Evolutionary conservation across 495 filamentous ascomycete species (phyloP), one percentile per base, ranked within the genome.

Genomic region (Parathielavia appendiculata): DNA sequence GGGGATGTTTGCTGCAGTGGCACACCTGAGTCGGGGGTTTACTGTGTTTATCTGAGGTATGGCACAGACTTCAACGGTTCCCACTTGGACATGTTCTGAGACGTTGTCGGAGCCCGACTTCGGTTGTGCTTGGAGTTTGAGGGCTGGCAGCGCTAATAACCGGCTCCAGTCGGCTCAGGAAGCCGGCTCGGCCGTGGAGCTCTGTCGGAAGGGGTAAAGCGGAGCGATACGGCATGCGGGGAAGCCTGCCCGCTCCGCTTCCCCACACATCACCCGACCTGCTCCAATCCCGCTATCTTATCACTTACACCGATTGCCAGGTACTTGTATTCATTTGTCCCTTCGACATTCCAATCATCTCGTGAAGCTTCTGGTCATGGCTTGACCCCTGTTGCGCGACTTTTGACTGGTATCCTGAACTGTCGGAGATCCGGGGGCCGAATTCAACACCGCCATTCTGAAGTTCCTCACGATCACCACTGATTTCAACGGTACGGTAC

Each of bases 221-320:
- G 51, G 45, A 30, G 43, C 51, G 32, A 35, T n/a, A 5, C 43
- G n/a, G 35, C 30, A 56, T 61, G 59, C 54, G 59, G 59, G 59
- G 59, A 61, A 57, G 32, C 41, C 26, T 13, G 45, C 16, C 17
- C 16, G n/a, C 50, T 43, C 48, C 50, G 17, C 38, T 49, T 58
- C 50, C 60, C 51, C 60, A 57, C 45, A 41, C 39, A 48, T 45
- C 26, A 51, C 44, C 44, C 43, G 55, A 38, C 48, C 14, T 12
- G 43, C 11, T 14, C 48, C 41, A 23, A 16, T n/a, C 17, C 36
- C 38, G 51, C 43, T 59, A 63, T 63, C 61, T 63, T 63, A 63
- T 63, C 61, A 63, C 61, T 63, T 63, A 63, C 61, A 63, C 57
- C 19, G 11, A 43, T 38, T 9, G 11, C 11, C 35, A 23, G 35